Evolutionary conservation across 371 early-diverging fungal species (phyloP).

Genomic region (Chytridiales sp.): DNA sequence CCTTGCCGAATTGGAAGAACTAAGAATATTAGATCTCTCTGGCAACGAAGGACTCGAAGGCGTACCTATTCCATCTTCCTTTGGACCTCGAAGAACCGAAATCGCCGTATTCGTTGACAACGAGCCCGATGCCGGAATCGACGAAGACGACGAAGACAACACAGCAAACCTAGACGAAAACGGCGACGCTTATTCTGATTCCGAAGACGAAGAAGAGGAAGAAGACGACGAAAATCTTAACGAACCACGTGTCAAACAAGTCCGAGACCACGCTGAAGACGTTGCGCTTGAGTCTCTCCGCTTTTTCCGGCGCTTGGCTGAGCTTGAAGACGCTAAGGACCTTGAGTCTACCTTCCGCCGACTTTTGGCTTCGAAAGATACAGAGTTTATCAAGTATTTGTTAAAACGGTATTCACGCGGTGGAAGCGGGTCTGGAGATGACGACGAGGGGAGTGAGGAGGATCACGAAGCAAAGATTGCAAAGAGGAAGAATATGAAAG

Average conservation of each 20-base stretch:
- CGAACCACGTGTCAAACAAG: conserved; percentile 11
- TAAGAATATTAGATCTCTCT: conserved; percentile 39
- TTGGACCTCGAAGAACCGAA: conserved; percentile 28
- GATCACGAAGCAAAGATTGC: too few relatives aligned
- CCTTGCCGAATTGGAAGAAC: conserved; percentile 32
- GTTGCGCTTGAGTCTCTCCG: conserved; percentile 22
- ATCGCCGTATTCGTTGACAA: conserved; percentile 39
- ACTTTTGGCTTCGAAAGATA: conserved; percentile 28
- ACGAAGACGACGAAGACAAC: conserved; percentile 14
- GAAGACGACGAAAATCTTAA: conserved; percentile 21
- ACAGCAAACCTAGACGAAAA: background rate
- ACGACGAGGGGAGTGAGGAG: too few relatives aligned
- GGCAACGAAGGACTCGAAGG: conserved; percentile 30
- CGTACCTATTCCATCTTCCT: conserved; percentile 20
- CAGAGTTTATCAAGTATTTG: conserved; percentile 35
- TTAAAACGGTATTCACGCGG: conserved; percentile 34
- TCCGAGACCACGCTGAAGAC: conserved; percentile 22
- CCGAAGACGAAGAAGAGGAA: conserved; percentile 27
- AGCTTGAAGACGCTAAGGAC: conserved; percentile 22
- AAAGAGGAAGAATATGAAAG: too few relatives aligned
- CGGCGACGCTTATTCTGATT: conserved; percentile 4
- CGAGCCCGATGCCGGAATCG: conserved; percentile 25
- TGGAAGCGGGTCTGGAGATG: too few relatives aligned
- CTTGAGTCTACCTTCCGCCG: conserved; percentile 22
- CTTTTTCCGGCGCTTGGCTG: conserved; percentile 21